A percentile compares a stretch with the other conserved stretches of the same genome.
These are phyloP conservation scores for Aleurites moluccanus DNA, from an alignment of 441 rosid genomes.

Conservation along the genomic window DNA sequence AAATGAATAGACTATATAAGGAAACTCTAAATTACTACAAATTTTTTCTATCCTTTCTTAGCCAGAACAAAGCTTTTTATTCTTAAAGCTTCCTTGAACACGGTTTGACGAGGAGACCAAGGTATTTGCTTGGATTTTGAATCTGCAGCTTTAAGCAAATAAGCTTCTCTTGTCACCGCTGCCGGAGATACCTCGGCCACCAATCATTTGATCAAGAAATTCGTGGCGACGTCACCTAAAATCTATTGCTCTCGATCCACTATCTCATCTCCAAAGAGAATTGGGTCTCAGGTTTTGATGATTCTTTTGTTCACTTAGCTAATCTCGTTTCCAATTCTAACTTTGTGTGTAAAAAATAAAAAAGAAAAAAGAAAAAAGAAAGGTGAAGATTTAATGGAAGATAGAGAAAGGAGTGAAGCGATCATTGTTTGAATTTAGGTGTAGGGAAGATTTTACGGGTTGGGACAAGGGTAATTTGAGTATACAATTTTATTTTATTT, in stretches of 20 bases:
- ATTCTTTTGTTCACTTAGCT: conserved; percentile 37
- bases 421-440: conserved; percentile 51
- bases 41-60: too few species aligned
- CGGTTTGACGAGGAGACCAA: too few species aligned
- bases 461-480: too few species aligned
- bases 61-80: too few species aligned
- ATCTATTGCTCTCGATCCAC: conserved; percentile 65
- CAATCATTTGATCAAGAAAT: conserved; percentile 66
- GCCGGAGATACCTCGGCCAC: conserved; percentile 46
- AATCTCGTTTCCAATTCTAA: conserved; percentile 41
- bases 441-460: too few species aligned
- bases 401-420: conserved; percentile 43
- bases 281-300: conserved; percentile 47
- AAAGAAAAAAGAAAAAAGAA: too few species aligned
- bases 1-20: too few species aligned
- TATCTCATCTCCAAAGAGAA: conserved; percentile 59
- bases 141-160: conserved; percentile 51
- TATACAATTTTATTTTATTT: too few species aligned
- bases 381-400: conserved; percentile 48
- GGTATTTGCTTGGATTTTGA: too few species aligned
- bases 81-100: too few species aligned
- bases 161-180: conserved; percentile 48
- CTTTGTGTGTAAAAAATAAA: conserved; percentile 53
- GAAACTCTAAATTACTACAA: too few species aligned
- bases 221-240: conserved; percentile 71